These are phyloP conservation scores for Umbelopsis vinacea DNA, from an alignment of 192 early-diverging fungal genomes.

Conservation along the genomic window DNA sequence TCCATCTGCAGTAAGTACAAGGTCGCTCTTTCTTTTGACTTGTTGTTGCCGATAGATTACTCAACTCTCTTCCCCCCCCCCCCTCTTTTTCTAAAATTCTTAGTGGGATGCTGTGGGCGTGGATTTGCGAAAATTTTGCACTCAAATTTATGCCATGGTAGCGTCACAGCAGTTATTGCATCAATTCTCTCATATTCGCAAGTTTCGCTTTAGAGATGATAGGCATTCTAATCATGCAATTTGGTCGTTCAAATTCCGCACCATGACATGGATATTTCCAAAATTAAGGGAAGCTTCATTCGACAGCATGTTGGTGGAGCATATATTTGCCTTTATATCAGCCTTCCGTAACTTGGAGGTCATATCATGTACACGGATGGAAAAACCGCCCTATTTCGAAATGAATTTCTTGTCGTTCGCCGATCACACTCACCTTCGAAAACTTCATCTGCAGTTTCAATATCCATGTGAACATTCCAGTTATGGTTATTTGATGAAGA, in stretches of 20 bases:
- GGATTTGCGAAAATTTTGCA: neutral
- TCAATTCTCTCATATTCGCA: neutral
- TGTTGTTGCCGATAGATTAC: neutral
- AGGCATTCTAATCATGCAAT: no score
- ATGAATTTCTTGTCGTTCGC: neutral
- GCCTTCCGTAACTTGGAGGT: neutral
- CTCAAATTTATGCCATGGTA: neutral
- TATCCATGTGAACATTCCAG: neutral
- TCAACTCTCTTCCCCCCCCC: no score
- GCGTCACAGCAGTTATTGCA: neutral
- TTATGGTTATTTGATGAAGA: constrained; percentile 14
- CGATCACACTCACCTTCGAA: neutral
- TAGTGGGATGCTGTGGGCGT: neutral
- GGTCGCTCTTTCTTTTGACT: neutral
- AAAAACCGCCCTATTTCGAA: neutral
- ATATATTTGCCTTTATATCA: neutral
- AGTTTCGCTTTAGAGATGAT: neutral
- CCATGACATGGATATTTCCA: constrained; percentile 1
- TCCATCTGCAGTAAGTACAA: neutral
- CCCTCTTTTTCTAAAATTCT: neutral
- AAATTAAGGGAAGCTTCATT: neutral
- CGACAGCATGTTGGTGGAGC: neutral
- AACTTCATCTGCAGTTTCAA: neutral
- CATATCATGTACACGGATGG: neutral
- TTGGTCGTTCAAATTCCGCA: neutral